phyloP scores from a whole-genome alignment of 2,329 filamentous ascomycete species.

The Colletotrichum eremochloae region DNA sequence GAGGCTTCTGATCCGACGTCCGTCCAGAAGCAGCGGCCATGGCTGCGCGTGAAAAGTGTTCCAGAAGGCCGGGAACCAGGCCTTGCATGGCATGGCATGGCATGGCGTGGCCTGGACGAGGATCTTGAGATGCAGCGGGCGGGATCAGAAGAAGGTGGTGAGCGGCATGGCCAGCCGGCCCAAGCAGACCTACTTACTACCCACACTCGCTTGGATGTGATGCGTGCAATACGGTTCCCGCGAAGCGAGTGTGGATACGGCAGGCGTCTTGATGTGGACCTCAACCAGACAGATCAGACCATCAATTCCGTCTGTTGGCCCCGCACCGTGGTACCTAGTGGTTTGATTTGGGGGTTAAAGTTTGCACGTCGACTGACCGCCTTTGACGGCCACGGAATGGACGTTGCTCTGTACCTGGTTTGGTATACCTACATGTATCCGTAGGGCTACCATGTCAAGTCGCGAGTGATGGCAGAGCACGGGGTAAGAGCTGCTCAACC shows the following conservation, averaged over 20 bases:
- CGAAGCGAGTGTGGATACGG: conserved; percentile 17
- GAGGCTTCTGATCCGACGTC: conserved; percentile 34
- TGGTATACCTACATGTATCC: conserved; percentile 16
- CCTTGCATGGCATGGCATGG: conserved; percentile 39
- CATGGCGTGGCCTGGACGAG: conserved; percentile 33
- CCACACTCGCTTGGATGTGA: conserved; percentile 29
- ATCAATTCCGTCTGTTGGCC: conserved; percentile 22
- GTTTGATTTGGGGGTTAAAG: conserved; percentile 25
- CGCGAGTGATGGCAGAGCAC: conserved; percentile 10
- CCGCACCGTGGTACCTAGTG: neutral
- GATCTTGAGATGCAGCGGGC: conserved; percentile 42
- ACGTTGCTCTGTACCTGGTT: neutral
- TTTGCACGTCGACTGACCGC: conserved; percentile 40
- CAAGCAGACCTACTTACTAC: conserved; percentile 15
- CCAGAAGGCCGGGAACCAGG: conserved; percentile 37
- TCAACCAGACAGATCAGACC: conserved; percentile 23
- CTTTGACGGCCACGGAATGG: conserved; percentile 14
- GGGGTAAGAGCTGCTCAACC: neutral
- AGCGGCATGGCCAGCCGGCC: conserved; percentile 26
- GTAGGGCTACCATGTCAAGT: conserved; percentile 28
- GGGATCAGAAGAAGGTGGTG: conserved; percentile 35
- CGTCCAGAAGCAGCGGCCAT: conserved; percentile 32
- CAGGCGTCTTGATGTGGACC: conserved; percentile 31
- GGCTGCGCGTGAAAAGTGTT: conserved; percentile 37
- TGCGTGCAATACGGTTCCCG: conserved; percentile 38